These are phyloP conservation scores for Lactifluus echinatus DNA, from an alignment of 768 basidiomycete species.

Conservation along the genomic window DNA sequence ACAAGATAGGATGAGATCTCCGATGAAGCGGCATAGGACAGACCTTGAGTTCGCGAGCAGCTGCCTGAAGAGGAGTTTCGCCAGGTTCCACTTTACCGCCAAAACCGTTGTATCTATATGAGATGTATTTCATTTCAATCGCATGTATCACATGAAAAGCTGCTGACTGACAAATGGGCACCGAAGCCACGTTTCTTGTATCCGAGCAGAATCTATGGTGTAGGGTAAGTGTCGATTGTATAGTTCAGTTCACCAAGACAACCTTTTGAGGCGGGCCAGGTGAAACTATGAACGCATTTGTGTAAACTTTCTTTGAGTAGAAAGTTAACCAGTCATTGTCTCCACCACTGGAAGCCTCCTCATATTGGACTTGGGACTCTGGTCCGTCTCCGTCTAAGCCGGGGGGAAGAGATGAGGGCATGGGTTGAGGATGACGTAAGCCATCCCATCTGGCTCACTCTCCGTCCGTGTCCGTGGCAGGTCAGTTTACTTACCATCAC, in stretches of 20 bases:
- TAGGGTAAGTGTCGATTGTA: slow-evolving; percentile 10
- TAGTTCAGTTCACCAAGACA: not conserved
- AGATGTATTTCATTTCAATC: not conserved
- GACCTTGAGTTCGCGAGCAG: slow-evolving; percentile 65
- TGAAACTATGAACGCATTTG: slow-evolving; percentile 60
- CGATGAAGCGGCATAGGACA: not conserved
- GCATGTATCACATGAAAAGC: not conserved
- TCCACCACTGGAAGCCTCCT: slow-evolving; percentile 32
- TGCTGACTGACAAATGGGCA: slow-evolving; percentile 37
- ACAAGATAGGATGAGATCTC: not conserved
- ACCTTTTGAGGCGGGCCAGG: slow-evolving; percentile 24
- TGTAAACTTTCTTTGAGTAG: slow-evolving; percentile 42
- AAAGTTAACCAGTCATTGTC: slow-evolving; percentile 44
- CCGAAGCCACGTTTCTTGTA: slow-evolving; percentile 78
- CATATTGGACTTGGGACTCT: not conserved
- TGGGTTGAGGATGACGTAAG: slow-evolving; percentile 18
- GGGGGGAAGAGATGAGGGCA: slow-evolving; percentile 5
- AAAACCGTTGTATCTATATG: slow-evolving; percentile 76
- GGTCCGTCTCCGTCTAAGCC: slow-evolving; percentile 4
- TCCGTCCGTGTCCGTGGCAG: not conserved
- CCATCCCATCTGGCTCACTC: not conserved
- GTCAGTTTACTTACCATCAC: not conserved
- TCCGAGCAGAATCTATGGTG: slow-evolving; percentile 58
- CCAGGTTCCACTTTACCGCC: slow-evolving; percentile 78
- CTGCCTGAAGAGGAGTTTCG: slow-evolving; percentile 63